A percentile compares a stretch with the other conserved stretches of the same genome.
phyloP scores from a whole-genome alignment of 257 asterid genomes.

The Thymus quinquecostatus region DNA sequence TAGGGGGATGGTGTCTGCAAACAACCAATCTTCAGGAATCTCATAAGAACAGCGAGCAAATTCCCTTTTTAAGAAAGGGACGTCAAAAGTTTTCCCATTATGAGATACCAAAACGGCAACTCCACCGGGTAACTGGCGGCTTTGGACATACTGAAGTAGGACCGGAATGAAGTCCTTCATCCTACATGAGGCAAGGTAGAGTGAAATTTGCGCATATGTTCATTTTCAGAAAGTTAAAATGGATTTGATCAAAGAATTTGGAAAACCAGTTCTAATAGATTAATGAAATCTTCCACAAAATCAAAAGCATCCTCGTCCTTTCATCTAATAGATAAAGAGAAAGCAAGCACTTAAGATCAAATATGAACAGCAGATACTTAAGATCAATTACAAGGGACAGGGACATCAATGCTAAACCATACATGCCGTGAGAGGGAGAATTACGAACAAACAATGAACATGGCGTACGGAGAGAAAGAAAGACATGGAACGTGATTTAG shows the following conservation, averaged over 20 bases:
- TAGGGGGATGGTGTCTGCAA: constrained; percentile 70
- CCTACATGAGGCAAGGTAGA: constrained; percentile 50
- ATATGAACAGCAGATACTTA: constrained; percentile 3
- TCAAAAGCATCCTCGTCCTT: background rate
- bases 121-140: constrained; percentile 86
- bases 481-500: background rate
- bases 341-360: background rate
- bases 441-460: background rate
- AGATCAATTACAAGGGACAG: background rate
- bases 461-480: background rate
- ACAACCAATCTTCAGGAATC: constrained; percentile 76
- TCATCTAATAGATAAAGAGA: constrained; percentile 5
- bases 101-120: constrained; percentile 79
- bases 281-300: background rate
- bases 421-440: background rate
- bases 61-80: constrained; percentile 78
- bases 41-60: constrained; percentile 66
- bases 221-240: constrained; percentile 2
- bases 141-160: constrained; percentile 60
- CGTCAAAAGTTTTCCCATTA: constrained; percentile 74
- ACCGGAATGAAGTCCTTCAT: constrained; percentile 93
- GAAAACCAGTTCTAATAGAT: background rate
- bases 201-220: constrained; percentile 23
- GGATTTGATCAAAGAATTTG: background rate
- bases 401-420: constrained; percentile 1